Percentiles rank a stretch among this genome's conserved stretches.
phyloP scores from a whole-genome alignment of 2,329 filamentous ascomycete genomes.

The Purpureocillium lavendulum region DNA sequence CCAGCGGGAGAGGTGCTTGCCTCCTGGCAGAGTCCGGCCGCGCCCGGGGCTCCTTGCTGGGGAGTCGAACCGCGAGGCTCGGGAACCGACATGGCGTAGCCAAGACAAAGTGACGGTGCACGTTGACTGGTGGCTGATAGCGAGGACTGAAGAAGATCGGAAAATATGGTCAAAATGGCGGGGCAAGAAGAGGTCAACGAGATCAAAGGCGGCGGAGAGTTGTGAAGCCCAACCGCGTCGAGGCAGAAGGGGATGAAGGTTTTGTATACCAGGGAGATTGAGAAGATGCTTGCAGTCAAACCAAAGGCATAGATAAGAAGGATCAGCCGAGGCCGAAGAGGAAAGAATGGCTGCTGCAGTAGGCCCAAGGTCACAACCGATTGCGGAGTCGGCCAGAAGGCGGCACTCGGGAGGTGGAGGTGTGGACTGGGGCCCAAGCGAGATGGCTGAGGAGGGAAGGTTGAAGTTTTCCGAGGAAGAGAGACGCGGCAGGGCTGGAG shows the following conservation, averaged over 20 bases:
- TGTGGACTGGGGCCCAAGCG: conserved; percentile 6
- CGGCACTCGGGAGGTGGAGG: not conserved
- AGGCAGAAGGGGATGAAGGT: conserved; percentile 11
- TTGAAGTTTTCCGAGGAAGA: not conserved
- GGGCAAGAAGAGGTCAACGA: conserved; percentile 17
- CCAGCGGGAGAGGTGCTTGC: conserved; percentile 10
- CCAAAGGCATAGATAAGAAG: too few relatives aligned
- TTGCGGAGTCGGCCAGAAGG: not conserved
- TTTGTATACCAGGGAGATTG: conserved; percentile 10
- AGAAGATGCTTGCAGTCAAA: conserved; percentile 2
- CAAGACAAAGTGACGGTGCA: conserved; percentile 1
- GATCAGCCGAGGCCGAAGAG: not conserved
- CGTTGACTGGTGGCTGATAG: not conserved
- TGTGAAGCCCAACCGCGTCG: conserved; percentile 1
- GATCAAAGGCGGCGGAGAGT: conserved; percentile 18
- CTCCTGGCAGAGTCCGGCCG: conserved; percentile 10
- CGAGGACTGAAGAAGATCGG: conserved; percentile 1
- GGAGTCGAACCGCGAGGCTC: conserved; percentile 18
- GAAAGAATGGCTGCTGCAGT: conserved; percentile 6
- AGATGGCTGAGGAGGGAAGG: conserved; percentile 5
- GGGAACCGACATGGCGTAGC: conserved; percentile 20
- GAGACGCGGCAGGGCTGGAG: not conserved
- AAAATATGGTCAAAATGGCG: conserved; percentile 18
- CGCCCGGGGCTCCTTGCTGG: conserved; percentile 12
- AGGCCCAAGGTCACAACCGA: too few relatives aligned